Base-by-base conservation (phyloP, 176 grass and related monocot species). In the Hordeum vulgare region DNA sequence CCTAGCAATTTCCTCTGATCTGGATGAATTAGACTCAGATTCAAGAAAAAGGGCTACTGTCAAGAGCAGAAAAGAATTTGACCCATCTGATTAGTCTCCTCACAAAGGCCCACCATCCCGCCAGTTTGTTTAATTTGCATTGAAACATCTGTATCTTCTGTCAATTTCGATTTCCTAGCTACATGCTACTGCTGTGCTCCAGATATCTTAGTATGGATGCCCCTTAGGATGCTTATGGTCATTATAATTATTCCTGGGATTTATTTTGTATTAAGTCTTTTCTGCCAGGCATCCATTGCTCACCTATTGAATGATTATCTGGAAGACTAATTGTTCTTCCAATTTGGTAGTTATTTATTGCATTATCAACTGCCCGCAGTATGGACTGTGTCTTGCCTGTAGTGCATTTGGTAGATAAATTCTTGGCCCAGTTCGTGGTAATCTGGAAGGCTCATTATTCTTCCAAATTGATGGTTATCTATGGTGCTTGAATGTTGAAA, bases 61-160 rank as follows among this genome's bases (percentile, higher is more conserved):
- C 78, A 96, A 99, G 87, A 96, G 96, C 83, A 94, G 41, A 83
- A 95, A 69, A 57, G 96, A 99, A 57, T 89, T 96, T 56, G 93
- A 99, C 74, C 85, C 83, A 80, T 91, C 83, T 65, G 91, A 95
- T 26, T 98, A 95, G 85, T 61, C 26, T 71, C 44, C 60, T 35
- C 78, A 35, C 11, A 71, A 81, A 72, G 31, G 28, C 47, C 42
- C 53, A 63, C 40, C 60, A 58, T n/a, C 85, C 64, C 27, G 12
- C 64, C 77, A 59, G 25, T 84, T 71, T 80, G 62, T 91, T 72
- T 67, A 76, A 9, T 90, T 47, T 28, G n/a, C 67, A 67, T 17
- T 17, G 1, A 78, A 57, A 24, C 37, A 12, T 74, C 15, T 62
- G 81, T 74, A 83, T 40, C 60, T 56, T 80, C 60, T 45, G 51